Percentiles rank a stretch among this genome's conserved stretches.
Evolutionary conservation across 140 eudicot species (phyloP).

Genomic region (Erigeron philadelphicus): DNA sequence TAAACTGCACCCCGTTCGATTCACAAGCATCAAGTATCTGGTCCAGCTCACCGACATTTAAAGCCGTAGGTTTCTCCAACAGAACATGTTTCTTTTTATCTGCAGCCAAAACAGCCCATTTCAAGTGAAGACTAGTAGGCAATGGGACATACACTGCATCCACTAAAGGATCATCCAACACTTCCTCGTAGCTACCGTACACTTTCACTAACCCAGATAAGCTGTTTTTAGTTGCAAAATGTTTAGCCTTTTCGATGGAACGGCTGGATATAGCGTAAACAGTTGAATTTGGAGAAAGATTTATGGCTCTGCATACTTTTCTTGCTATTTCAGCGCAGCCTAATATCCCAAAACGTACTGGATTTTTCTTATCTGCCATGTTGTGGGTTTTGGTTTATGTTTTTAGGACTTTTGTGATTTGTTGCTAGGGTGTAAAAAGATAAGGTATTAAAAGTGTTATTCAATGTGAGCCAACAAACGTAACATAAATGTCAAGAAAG

Average conservation of each 20-base stretch:
- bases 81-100: constrained; percentile 63
- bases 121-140: constrained; percentile 70
- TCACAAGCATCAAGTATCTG: constrained; percentile 60
- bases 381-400: background rate
- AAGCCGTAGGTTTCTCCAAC: constrained; percentile 83
- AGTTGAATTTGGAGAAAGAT: constrained; percentile 53
- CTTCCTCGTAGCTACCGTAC: constrained; percentile 55
- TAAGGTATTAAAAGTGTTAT: constrained; percentile 15
- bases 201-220: constrained; percentile 37
- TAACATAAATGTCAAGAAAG: no score
- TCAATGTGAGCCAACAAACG: constrained; percentile 8
- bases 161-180: constrained; percentile 55
- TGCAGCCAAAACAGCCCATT: constrained; percentile 82
- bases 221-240: constrained; percentile 44
- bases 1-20: constrained; percentile 63
- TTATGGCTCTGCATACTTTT: constrained; percentile 66
- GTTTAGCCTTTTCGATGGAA: constrained; percentile 51
- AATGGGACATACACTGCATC: constrained; percentile 85
- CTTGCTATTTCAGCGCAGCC: constrained; percentile 85
- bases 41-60: constrained; percentile 51
- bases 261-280: constrained; percentile 74
- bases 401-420: background rate
- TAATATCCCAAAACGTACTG: constrained; percentile 60
- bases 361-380: constrained; percentile 41
- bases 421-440: constrained; percentile 10